Percentiles rank a stretch among this genome's conserved stretches.
phyloP scores from a whole-genome alignment of 331 rosid species.

The Pyracantha coccinea region DNA sequence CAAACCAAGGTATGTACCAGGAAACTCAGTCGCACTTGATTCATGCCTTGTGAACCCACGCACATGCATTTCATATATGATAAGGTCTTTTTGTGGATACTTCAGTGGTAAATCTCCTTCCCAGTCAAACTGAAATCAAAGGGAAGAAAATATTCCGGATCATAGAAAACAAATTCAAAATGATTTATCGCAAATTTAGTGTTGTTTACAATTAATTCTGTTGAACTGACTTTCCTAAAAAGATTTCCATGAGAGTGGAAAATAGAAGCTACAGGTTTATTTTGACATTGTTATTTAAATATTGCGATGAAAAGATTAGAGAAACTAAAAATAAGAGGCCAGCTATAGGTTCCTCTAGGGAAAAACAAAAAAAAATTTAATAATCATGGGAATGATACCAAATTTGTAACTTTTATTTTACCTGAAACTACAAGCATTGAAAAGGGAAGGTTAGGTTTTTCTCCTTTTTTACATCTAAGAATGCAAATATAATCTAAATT shows the following conservation, averaged over 20 bases:
- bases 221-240: neutral
- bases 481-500: neutral
- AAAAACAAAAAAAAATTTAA: no score
- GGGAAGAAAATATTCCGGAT: conserved; percentile 2
- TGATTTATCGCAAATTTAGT: neutral
- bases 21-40: conserved; percentile 59
- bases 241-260: neutral
- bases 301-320: neutral
- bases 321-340: neutral
- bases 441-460: neutral
- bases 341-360: neutral
- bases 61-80: conserved; percentile 93
- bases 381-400: neutral
- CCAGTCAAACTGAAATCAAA: conserved; percentile 81
- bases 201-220: neutral
- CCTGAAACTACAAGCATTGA: neutral
- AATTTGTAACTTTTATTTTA: neutral
- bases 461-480: neutral
- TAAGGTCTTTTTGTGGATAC: conserved; percentile 72
- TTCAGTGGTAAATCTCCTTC: conserved; percentile 92
- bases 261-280: neutral
- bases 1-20: conserved; percentile 92
- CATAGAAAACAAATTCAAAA: neutral
- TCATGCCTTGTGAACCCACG: conserved; percentile 90
- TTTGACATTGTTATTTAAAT: neutral